A percentile compares a stretch with the other conserved stretches of the same genome.
Conservation (phyloP, 2,329 filamentous ascomycete genomes). For the Ophiostoma quercus region DNA sequence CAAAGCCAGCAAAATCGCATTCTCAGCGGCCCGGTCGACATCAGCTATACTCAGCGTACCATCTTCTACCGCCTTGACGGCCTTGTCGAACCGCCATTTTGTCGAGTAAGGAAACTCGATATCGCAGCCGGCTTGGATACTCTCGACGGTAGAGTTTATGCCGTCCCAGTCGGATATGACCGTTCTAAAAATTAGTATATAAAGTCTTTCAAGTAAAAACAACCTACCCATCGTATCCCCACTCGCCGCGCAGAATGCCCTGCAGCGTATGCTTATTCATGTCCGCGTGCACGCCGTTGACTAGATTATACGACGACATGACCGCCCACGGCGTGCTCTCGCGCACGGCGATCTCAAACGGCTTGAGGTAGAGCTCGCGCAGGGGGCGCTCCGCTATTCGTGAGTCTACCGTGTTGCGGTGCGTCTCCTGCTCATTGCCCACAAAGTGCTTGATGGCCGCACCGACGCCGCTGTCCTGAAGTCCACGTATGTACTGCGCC, state of each 20-base stretch:
- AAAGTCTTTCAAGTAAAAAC: conserved; percentile 29
- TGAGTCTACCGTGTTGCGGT: conserved; percentile 60
- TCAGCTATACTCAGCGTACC: neutral
- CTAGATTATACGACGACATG: conserved; percentile 64
- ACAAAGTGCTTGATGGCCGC: conserved; percentile 57
- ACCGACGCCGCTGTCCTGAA: conserved; percentile 67
- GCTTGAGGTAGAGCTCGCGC: conserved; percentile 53
- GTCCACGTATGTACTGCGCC: conserved; percentile 64
- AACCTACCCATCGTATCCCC: conserved; percentile 50
- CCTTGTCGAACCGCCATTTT: conserved; percentile 54
- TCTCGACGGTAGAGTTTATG: conserved; percentile 51
- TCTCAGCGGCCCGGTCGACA: neutral
- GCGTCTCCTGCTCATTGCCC: conserved; percentile 58
- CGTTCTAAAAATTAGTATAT: conserved; percentile 33
- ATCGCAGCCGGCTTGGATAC: conserved; percentile 52
- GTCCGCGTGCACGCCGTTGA: conserved; percentile 59
- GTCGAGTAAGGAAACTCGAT: conserved; percentile 54
- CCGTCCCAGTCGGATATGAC: conserved; percentile 58
- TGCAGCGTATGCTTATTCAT: conserved; percentile 52
- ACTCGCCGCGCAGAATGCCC: conserved; percentile 55
- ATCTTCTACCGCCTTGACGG: conserved; percentile 48
- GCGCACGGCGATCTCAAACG: conserved; percentile 66
- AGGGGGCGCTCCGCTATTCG: conserved; percentile 53
- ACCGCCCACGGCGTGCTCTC: conserved; percentile 65
- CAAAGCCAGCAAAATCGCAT: neutral